These are phyloP conservation scores for Oryza punctata DNA, from an alignment of 176 grass and related monocot genomes.

Conservation along the genomic window DNA sequence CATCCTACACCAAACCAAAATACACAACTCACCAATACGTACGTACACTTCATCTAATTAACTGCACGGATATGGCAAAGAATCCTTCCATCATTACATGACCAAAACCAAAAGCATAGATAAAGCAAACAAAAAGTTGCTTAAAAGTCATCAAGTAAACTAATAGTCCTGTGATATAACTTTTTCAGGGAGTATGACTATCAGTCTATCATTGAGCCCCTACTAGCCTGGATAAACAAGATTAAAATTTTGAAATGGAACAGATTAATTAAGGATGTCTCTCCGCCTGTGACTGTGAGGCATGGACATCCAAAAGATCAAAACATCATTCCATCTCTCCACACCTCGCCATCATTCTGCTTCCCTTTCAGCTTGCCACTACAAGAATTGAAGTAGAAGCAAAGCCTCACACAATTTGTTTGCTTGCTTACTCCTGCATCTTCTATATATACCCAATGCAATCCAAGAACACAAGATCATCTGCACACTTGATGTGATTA, in stretches of 20 bases:
- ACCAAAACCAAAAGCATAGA: conserved; percentile 41
- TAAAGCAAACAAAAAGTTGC: conserved; percentile 46
- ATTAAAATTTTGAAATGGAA: neutral
- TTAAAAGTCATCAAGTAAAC: conserved; percentile 41
- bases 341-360: conserved; percentile 69
- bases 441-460: conserved; percentile 42
- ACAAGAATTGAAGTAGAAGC: conserved; percentile 67
- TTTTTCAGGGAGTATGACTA: conserved; percentile 26
- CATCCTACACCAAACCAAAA: neutral
- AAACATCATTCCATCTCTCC: conserved; percentile 54
- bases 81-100: conserved; percentile 41
- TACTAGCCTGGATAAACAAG: conserved; percentile 39
- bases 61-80: conserved; percentile 1
- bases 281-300: neutral
- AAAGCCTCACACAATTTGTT: conserved; percentile 44
- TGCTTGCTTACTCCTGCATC: conserved; percentile 39
- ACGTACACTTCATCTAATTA: neutral
- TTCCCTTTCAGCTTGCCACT: conserved; percentile 41
- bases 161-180: conserved; percentile 32
- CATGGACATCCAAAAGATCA: conserved; percentile 9
- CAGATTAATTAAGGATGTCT: conserved; percentile 36
- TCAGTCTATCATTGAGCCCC: conserved; percentile 49
- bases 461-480: conserved; percentile 31
- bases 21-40: neutral
- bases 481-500: conserved; percentile 23